Evolutionary conservation across 768 basidiomycete species (phyloP).

Genomic region (Tubosaeta sp.): DNA sequence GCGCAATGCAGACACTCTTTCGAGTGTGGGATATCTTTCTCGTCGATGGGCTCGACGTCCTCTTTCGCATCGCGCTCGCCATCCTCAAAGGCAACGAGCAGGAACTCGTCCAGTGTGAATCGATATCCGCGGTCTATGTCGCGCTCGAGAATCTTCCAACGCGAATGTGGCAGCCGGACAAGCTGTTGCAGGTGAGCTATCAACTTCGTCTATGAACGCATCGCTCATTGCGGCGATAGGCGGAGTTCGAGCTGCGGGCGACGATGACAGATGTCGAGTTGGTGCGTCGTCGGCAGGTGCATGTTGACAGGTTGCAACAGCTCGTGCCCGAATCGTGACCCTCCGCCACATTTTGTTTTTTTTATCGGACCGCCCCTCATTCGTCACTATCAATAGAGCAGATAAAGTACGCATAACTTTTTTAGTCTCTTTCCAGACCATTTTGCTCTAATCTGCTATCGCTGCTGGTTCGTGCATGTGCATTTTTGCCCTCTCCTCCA

Average conservation of each 20-base stretch:
- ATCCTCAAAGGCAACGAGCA: constrained; percentile 81
- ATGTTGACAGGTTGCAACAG: constrained; percentile 43
- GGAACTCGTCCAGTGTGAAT: constrained; percentile 80
- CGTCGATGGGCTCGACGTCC: constrained; percentile 85
- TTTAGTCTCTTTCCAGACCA: background rate
- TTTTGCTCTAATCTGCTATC: background rate
- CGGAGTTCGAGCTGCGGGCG: constrained; percentile 54
- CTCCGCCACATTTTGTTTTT: too few species aligned
- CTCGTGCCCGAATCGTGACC: constrained; percentile 32
- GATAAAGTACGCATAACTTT: constrained; percentile 2
- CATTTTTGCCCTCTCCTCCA: background rate
- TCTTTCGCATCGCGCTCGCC: constrained; percentile 86
- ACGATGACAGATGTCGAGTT: constrained; percentile 53
- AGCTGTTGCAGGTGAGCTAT: constrained; percentile 69
- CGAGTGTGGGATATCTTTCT: constrained; percentile 96
- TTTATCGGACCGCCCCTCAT: background rate
- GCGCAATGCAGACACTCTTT: constrained; percentile 69
- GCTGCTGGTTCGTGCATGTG: constrained; percentile 1
- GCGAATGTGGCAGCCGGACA: constrained; percentile 91
- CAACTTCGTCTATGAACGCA: background rate
- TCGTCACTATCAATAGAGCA: constrained; percentile 2
- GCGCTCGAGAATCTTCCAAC: constrained; percentile 87
- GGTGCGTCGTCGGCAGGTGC: constrained; percentile 47
- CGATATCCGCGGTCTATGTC: constrained; percentile 85
- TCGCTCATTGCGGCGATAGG: constrained; percentile 28